Evolutionary conservation across 2,329 filamentous ascomycete species (phyloP), one percentile per base, ranked within the genome.

Genomic region (Calonectria honghensis): DNA sequence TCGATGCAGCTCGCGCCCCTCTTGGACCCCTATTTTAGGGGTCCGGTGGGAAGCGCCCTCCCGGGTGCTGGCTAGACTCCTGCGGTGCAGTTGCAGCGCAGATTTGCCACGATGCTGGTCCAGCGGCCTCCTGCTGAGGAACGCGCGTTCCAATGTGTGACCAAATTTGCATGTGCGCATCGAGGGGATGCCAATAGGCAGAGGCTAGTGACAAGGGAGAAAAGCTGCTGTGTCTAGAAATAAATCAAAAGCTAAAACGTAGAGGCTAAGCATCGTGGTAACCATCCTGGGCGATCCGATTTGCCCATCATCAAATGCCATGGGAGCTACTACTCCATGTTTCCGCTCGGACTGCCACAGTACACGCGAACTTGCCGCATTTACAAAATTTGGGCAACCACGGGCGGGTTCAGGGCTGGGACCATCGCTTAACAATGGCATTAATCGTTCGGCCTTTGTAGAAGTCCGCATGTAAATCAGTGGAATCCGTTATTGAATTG

Each of bases 1-100:
- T 41, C 52, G 31, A 35, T 52, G 45, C 35, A 63, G 39, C 35
- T 61, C 37, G 39, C 29, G 32, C 20, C 61, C 27, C 66, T 18
- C 20, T 37, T 37, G 29, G 54, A 59, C 54, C 59, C 68, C 66
- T 75, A 74, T 73, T 73, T 69, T 73, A 70, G 73, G 74, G 57
- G 50, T 73, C 64, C 57, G 41, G 70, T 52, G 13, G 13, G 37
- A 2, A 70, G 69, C 37, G 48, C 45, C 45, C 50, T 70, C 29
- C 68, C 70, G 70, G n/a, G 52, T 57, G 61, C 45, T 75, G 32
- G 37, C 59, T 70, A 63, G 68, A 59, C 29, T 39, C 35, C 32
- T 65, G 52, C 27, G n/a, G 39, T 72, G 72, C 66, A 65, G 68
- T 57, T 57, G 72, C 37, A 52, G 61, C 9, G 51, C 24, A 45